phyloP scores from a whole-genome alignment of 2,329 filamentous ascomycete genomes.

The Paecilomyces sp. region DNA sequence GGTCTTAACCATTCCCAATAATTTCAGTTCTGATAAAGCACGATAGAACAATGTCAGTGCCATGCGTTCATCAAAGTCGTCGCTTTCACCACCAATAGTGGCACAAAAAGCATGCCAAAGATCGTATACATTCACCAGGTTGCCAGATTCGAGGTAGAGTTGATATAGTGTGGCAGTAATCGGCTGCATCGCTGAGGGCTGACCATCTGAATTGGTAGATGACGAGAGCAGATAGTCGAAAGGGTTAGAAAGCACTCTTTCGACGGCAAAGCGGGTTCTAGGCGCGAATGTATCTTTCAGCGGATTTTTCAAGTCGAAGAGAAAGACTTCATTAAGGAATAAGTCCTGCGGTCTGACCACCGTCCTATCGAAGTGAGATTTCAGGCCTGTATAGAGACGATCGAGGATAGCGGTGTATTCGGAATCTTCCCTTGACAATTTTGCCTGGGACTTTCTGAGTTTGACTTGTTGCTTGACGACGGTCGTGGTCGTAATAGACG shows the following conservation, averaged over 20 bases:
- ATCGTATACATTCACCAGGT: constrained; percentile 54
- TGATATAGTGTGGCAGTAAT: constrained; percentile 55
- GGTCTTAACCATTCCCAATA: constrained; percentile 78
- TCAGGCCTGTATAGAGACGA: constrained; percentile 38
- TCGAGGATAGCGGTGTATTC: constrained; percentile 50
- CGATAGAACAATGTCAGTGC: constrained; percentile 72
- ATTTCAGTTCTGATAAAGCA: constrained; percentile 74
- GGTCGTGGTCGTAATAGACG: constrained; percentile 49
- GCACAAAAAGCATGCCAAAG: constrained; percentile 55
- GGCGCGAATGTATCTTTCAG: constrained; percentile 53
- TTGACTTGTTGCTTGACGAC: constrained; percentile 55
- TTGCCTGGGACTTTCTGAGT: constrained; percentile 50
- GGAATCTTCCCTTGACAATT: constrained; percentile 46
- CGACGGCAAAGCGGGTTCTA: constrained; percentile 50
- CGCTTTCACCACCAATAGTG: constrained; percentile 36
- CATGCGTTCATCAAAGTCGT: constrained; percentile 23
- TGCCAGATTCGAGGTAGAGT: constrained; percentile 56
- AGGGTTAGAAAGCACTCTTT: constrained; percentile 52
- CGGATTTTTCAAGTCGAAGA: constrained; percentile 52
- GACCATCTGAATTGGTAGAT: constrained; percentile 23
- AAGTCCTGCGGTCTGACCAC: constrained; percentile 45
- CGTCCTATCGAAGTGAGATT: constrained; percentile 37
- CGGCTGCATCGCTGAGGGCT: constrained; percentile 47
- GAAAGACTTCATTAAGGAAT: constrained; percentile 50
- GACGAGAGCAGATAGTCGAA: constrained; percentile 55